Evolutionary conservation across 495 filamentous ascomycete genomes (phyloP), one percentile per base, ranked within the genome.

Genomic region (Pseudevernia furfuracea): DNA sequence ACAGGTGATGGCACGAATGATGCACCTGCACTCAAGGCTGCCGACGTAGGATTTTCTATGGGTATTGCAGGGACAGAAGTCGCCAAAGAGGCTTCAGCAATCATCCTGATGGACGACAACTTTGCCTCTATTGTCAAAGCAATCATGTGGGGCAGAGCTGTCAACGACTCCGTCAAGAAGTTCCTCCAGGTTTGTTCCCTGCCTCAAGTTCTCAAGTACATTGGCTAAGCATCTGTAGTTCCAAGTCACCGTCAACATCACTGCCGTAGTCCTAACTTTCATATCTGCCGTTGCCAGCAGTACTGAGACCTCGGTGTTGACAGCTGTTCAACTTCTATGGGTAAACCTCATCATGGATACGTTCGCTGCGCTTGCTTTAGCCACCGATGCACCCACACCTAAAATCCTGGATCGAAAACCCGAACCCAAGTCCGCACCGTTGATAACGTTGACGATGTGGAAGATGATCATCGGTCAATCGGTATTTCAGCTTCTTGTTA

Each of bases 311-410:
- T 89, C 89, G 4, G 88, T 94, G 7, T 82, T 96, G 61, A 92
- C 86, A 6, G 87, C 90, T 28, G 90, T 94, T 4, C 90, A 96
- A 72, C 81, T 96, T 55, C 81, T 96, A 34, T 96, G 91, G 91
- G 88, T 96, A 48, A 95, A 96, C 72, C 76, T 96, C 52, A 94
- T 96, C 72, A 94, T 95, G 90, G 91, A 96, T 70, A 94, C 91
- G n/a, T 90, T 96, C 69, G 91, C 90, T 6, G 91, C 91, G n/a
- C 84, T 96, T 59, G 91, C 91, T n/a, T 78, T 95, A 38, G 91
- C 91, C 21, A 95, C 91, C 2, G 91, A 96, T 73, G 86, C 88
- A 9, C 90, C 91, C 4, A 83, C 86, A 10, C 77, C 81, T 14
- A 80, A 78, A 41, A 82, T 95, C 58, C 80, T 96, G 25, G 73